Evolutionary conservation across 148 eudicot species (phyloP).

Genomic region (Hydrangea macrophylla): DNA sequence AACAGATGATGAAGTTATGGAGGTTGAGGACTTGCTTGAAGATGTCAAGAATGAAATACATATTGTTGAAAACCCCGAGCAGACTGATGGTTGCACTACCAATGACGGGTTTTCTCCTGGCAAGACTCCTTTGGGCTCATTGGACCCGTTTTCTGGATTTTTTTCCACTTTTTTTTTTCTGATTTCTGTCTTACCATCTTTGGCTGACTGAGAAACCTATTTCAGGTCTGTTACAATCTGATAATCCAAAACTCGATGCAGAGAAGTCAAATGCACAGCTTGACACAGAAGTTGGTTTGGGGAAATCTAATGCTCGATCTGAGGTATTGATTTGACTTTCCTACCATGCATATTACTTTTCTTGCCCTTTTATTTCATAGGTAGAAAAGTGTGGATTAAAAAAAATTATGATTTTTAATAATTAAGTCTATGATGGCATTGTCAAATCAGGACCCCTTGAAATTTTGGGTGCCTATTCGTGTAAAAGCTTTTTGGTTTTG

Average conservation of each 20-base stretch:
- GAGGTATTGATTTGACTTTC: constrained; percentile 39
- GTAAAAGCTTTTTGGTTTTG: no score
- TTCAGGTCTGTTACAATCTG: constrained; percentile 32
- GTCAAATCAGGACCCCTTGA: neutral
- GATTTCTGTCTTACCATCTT: neutral
- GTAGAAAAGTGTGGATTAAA: neutral
- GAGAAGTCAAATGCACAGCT: constrained; percentile 26
- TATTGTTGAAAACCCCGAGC: constrained; percentile 31
- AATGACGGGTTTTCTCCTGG: constrained; percentile 24
- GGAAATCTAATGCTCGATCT: constrained; percentile 18
- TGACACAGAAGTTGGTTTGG: constrained; percentile 27
- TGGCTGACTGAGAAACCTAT: neutral
- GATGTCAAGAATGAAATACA: constrained; percentile 41
- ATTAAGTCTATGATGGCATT: neutral
- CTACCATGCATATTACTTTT: neutral
- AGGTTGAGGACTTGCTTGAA: constrained; percentile 71
- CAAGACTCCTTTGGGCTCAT: constrained; percentile 9
- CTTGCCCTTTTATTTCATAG: neutral
- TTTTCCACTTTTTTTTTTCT: neutral
- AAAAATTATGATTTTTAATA: neutral
- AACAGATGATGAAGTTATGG: constrained; percentile 80
- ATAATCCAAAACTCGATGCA: constrained; percentile 31
- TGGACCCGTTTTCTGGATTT: neutral
- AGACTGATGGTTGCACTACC: constrained; percentile 27
- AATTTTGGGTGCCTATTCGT: neutral